Evolutionary conservation across 2,329 filamentous ascomycete species (phyloP), one percentile per base, ranked within the genome.

Genomic region (Diatrype stigma): DNA sequence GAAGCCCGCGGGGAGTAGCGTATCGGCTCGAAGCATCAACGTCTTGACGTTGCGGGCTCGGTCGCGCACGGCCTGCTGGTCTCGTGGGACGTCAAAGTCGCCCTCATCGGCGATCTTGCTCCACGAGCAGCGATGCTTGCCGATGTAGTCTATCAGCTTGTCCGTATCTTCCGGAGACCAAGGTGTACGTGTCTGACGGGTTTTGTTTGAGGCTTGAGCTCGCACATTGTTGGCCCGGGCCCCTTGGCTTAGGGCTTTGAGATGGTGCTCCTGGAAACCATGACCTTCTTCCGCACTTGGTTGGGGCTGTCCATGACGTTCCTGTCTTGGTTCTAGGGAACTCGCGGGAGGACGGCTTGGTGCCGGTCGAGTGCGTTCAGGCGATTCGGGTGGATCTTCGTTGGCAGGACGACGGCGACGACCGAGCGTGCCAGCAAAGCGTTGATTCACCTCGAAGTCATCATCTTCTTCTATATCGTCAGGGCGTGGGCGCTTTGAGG

Each of bases 1-100:
- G 52, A 82, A 83, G 5, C 70, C 67, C 0, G 66, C 63, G 2
- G 78, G 77, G 3, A 83, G 64, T 10, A 66, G 35, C 2, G 51
- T 53, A 58, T 81, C 77, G 2, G 66, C 62, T 47, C 71, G 71
- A 16, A 83, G 67, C 44, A 77, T 70, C 30, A 77, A 73, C 34
- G 79, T 75, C 67, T 83, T 83, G 49, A 81, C 56, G 50, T 80
- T 75, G 46, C 80, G 75, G n/a, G 80, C 80, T 64, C 78, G 79
- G 69, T 83, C 80, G 6, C 80, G 78, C 51, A 79, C 72, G 4
- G 77, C 75, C 62, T 82, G 79, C 66, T 82, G 79, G 57, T 76
- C 73, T 46, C 79, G 76, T 2, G 61, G 61, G 16, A 65, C 56
- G 42, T 77, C 67, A 49, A 80, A 80, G 0, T 59, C 58, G 26